These are phyloP conservation scores for Lantana camara DNA, from an alignment of 257 asterid genomes.

Conservation along the genomic window DNA sequence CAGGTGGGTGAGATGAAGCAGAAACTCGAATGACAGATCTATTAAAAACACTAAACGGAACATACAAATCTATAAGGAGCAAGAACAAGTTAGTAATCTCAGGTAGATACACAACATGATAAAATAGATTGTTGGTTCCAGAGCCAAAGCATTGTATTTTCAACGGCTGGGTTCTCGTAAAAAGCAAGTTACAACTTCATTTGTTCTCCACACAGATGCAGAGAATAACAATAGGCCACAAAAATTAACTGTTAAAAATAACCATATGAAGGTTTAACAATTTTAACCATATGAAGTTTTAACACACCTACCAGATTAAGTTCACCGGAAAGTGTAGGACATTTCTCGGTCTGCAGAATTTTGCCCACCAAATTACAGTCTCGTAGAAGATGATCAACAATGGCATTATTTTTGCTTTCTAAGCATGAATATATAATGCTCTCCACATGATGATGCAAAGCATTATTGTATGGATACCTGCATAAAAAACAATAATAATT, in stretches of 20 bases:
- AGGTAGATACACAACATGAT: too few species aligned
- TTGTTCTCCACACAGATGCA: constrained; percentile 16
- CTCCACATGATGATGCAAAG: constrained; percentile 95
- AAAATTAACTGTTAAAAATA: too few species aligned
- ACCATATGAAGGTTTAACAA: too few species aligned
- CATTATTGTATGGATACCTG: constrained; percentile 95
- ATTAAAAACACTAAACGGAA: too few species aligned
- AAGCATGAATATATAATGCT: constrained; percentile 83
- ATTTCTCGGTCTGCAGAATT: constrained; percentile 72
- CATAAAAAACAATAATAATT: constrained; percentile 27
- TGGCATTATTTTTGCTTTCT: constrained; percentile 67
- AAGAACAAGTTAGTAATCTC: too few species aligned
- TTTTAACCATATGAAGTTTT: not conserved
- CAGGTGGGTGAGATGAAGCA: not conserved
- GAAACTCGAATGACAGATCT: too few species aligned
- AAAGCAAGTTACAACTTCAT: constrained; percentile 19
- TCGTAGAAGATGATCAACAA: constrained; percentile 69
- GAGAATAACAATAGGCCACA: constrained; percentile 14
- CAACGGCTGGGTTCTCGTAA: not conserved
- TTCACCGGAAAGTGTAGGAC: constrained; percentile 58
- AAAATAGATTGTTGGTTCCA: not conserved
- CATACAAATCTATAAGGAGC: too few species aligned
- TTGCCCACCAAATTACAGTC: constrained; percentile 73
- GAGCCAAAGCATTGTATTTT: constrained; percentile 10
- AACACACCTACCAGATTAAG: constrained; percentile 49